Conservation (phyloP, 805 yeast genomes). For the Wickerhamomyces mucosus region DNA sequence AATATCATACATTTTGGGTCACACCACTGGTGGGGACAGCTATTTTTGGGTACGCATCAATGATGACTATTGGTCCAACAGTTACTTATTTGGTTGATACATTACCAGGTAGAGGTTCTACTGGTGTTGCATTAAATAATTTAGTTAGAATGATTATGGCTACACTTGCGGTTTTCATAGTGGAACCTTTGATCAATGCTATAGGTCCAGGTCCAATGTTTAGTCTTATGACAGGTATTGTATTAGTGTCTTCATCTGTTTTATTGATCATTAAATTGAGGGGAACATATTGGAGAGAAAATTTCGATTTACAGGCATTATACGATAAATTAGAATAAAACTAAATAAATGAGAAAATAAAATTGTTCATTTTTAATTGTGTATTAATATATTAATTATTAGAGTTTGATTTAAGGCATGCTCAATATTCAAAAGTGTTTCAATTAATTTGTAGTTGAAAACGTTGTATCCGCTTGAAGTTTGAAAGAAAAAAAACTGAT, state of each 20-base stretch:
- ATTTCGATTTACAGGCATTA: slow-evolving; percentile 45
- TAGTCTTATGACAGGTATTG: slow-evolving; percentile 54
- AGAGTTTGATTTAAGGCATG: no score
- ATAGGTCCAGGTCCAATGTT: slow-evolving; percentile 66
- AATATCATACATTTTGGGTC: slow-evolving; percentile 61
- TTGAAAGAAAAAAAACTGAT: no score
- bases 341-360: no score
- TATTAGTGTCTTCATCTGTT: slow-evolving; percentile 32
- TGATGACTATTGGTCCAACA: slow-evolving; percentile 77
- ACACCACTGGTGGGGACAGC: slow-evolving; percentile 77
- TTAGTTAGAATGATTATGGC: slow-evolving; percentile 66
- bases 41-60: slow-evolving; percentile 70
- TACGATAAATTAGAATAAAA: slow-evolving; percentile 37
- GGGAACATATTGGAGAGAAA: slow-evolving; percentile 57
- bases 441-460: no score
- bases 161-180: slow-evolving; percentile 64
- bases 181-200: slow-evolving; percentile 60
- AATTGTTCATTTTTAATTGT: no score
- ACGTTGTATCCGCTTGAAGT: no score
- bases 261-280: slow-evolving; percentile 39
- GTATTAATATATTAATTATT: no score
- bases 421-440: no score
- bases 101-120: slow-evolving; percentile 80
- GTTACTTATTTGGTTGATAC: slow-evolving; percentile 77
- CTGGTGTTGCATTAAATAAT: slow-evolving; percentile 80